phyloP scores from a whole-genome alignment of 768 basidiomycete genomes.

The Solioccasus polychromus region DNA sequence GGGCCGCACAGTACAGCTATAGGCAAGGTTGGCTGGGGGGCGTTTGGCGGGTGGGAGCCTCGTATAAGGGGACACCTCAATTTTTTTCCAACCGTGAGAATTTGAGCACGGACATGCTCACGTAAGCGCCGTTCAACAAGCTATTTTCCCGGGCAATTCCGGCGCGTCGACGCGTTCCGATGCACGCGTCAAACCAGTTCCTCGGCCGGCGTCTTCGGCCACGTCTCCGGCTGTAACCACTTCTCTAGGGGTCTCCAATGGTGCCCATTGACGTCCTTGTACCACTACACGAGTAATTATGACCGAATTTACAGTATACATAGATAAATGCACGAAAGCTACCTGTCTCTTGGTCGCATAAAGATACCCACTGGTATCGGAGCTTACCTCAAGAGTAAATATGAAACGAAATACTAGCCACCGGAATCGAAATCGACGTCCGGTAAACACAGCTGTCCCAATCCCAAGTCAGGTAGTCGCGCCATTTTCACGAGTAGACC shows the following conservation, averaged over 20 bases:
- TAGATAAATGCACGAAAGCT: conserved; percentile 13
- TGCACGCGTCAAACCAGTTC: background rate
- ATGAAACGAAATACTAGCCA: conserved; percentile 4
- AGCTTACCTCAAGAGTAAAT: conserved; percentile 10
- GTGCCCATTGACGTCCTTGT: background rate
- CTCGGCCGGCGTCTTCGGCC: conserved; percentile 26
- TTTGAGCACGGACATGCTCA: conserved; percentile 36
- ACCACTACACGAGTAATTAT: conserved; percentile 13
- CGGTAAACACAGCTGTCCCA: conserved; percentile 53
- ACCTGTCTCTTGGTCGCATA: background rate
- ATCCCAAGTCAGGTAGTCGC: conserved; percentile 66
- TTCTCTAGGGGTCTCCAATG: conserved; percentile 14
- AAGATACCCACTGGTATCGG: background rate
- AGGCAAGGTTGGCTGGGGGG: conserved; percentile 37
- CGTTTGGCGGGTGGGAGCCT: conserved; percentile 38
- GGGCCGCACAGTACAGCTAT: conserved; percentile 35
- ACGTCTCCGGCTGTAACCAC: conserved; percentile 7
- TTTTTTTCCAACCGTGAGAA: conserved; percentile 35
- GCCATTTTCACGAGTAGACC: conserved; percentile 76
- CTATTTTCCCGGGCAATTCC: conserved; percentile 21
- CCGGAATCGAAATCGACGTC: conserved; percentile 27
- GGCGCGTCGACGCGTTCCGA: conserved; percentile 19
- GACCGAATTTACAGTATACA: conserved; percentile 12
- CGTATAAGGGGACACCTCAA: conserved; percentile 31
- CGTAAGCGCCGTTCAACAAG: conserved; percentile 34